phyloP scores from a whole-genome alignment of 768 basidiomycete species.

The Pulveroboletus sp. region DNA sequence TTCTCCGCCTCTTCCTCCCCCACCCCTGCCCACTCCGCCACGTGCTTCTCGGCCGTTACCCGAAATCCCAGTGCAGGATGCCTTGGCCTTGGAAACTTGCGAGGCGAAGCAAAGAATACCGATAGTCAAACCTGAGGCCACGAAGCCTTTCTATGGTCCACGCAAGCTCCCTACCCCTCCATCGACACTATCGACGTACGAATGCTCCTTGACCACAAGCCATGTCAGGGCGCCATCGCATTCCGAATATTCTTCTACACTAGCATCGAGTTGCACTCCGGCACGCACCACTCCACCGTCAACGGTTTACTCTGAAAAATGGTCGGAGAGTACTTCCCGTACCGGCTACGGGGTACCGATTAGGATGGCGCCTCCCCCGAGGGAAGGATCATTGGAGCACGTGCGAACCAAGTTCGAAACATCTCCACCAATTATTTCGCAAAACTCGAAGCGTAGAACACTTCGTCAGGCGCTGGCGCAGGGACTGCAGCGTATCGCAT shows the following conservation, averaged over 20 bases:
- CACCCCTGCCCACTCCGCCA: constrained; percentile 26
- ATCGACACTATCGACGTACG: constrained; percentile 23
- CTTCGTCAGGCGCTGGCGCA: constrained; percentile 23
- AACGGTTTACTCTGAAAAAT: constrained; percentile 30
- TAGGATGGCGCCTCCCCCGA: constrained; percentile 21
- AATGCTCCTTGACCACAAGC: constrained; percentile 10
- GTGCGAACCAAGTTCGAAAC: constrained; percentile 18
- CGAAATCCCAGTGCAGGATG: constrained; percentile 26
- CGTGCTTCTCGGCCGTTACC: constrained; percentile 26
- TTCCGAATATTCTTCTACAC: constrained; percentile 23
- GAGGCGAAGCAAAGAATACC: constrained; percentile 13
- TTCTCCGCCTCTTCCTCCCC: constrained; percentile 23
- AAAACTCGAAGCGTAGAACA: constrained; percentile 20
- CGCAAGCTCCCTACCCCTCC: constrained; percentile 33
- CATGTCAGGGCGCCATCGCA: constrained; percentile 19
- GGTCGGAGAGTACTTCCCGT: constrained; percentile 21
- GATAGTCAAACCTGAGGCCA: constrained; percentile 17
- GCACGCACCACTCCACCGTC: constrained; percentile 28
- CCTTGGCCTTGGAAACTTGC: constrained; percentile 8
- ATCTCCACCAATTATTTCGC: constrained; percentile 17
- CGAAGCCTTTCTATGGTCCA: constrained; percentile 17
- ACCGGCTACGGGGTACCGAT: constrained; percentile 20
- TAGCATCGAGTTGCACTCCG: constrained; percentile 25
- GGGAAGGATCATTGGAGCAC: constrained; percentile 21
- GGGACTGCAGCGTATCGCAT: constrained; percentile 25